Conservation (phyloP, 352 stramenopile species). For the Thalassiosira livingstoniorum region DNA sequence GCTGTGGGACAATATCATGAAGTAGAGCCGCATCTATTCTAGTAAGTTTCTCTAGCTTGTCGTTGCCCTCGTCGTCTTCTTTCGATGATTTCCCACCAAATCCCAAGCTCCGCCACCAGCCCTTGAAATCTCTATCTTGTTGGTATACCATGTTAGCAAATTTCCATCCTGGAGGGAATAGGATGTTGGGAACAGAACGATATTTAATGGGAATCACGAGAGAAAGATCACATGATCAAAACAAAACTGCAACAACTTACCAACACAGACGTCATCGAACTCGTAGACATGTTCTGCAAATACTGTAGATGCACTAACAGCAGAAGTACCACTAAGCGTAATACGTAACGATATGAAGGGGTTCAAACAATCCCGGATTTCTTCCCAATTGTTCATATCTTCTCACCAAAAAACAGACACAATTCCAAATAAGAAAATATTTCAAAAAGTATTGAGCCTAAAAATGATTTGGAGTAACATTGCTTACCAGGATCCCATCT, state of each 20-base stretch:
- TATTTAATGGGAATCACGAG: not conserved
- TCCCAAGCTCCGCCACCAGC: conserved; percentile 12
- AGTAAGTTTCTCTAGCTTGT: conserved; percentile 11
- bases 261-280: conserved; percentile 48
- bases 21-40: conserved; percentile 40
- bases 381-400: conserved; percentile 44
- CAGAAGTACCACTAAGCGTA: conserved; percentile 47
- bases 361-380: conserved; percentile 40
- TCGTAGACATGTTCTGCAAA: conserved; percentile 45
- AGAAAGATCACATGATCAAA: not conserved
- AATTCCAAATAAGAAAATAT: no score
- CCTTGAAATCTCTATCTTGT: conserved; percentile 5
- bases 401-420: no score
- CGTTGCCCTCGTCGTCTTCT: conserved; percentile 11
- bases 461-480: no score
- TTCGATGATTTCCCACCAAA: not conserved
- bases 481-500: conserved; percentile 47
- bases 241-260: not conserved
- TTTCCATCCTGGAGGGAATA: conserved; percentile 11
- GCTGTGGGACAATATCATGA: conserved; percentile 52
- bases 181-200: no score
- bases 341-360: conserved; percentile 44
- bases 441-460: no score
- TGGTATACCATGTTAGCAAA: conserved; percentile 57
- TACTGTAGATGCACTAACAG: conserved; percentile 36